These are phyloP conservation scores for Strobilomyces confusus DNA, from an alignment of 768 basidiomycete genomes.

Conservation along the genomic window DNA sequence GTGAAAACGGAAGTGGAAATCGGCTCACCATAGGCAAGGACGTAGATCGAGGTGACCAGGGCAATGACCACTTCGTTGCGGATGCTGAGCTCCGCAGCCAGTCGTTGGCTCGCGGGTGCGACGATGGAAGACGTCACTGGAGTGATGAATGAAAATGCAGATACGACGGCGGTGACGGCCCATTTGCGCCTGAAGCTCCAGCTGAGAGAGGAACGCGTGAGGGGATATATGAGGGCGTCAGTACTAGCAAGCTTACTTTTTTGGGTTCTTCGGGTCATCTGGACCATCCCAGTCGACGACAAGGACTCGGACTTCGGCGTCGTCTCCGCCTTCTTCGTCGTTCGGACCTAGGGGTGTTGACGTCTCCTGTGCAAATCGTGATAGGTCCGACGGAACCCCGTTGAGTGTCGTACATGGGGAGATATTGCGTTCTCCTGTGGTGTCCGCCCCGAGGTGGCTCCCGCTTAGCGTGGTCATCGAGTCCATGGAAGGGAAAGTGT, in stretches of 20 bases:
- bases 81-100: slow-evolving; percentile 54
- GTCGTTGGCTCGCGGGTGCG: slow-evolving; percentile 53
- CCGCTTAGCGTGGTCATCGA: no score
- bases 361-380: neutral
- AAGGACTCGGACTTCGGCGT: slow-evolving; percentile 4
- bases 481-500: neutral
- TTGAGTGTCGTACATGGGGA: slow-evolving; percentile 13
- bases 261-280: neutral
- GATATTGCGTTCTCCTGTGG: neutral
- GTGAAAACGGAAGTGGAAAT: neutral
- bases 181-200: slow-evolving; percentile 60
- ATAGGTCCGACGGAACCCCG: neutral
- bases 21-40: slow-evolving; percentile 55
- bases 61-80: slow-evolving; percentile 45
- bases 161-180: slow-evolving; percentile 61
- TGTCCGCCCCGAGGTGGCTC: neutral
- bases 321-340: neutral
- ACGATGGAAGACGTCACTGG: slow-evolving; percentile 74
- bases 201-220: slow-evolving; percentile 29
- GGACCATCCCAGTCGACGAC: neutral
- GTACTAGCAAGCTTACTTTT: neutral
- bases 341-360: neutral
- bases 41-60: slow-evolving; percentile 57
- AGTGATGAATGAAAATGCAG: slow-evolving; percentile 63
- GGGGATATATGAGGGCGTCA: neutral